Base-by-base conservation (phyloP, 75 land plant genomes). In the Chamaecyparis obtusa region DNA sequence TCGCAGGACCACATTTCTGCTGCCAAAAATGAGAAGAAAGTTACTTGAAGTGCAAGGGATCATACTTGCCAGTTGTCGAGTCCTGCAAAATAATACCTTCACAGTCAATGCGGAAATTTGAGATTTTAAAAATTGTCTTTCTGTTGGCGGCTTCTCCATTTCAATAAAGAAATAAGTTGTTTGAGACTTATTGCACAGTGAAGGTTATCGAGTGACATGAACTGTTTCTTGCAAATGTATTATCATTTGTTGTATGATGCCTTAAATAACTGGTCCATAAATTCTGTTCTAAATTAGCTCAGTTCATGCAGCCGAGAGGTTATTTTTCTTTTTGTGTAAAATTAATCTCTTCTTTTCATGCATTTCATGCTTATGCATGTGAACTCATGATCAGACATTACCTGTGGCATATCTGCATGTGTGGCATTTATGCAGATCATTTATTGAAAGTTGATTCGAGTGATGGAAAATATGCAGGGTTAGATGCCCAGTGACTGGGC, bases 11-110 rank as follows among this genome's bases (percentile, higher is more conserved):
- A 81, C 48, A 81, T 81, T 37, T 81, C 83, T 81, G 83, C 83
- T 41, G 83, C 83, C 83, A 81, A 81, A 81, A 81, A 81, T 81
- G 83, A 43, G 83, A 81, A 81, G 83, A 81, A 81, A 44, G 83
- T 81, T 33, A 81, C 83, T 8, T 81, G 83, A 81, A 72, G 3
- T 8, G 27, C 36, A 33, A 10, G 36, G 76, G 32, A 72, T 8
- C 36, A 64, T 64, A 9, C 2, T 13, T 72, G 76, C 76, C 33
- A 72, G 36, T 9, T 33, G 37, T 72, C 36, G 27, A 72, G 76
- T 30, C 33, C 24, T 64, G 24, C n/a, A 64, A 24, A 64, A 64
- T 64, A 57, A 64, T 64, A 24, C 27, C 9, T 64, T 64, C 69
- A 64, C 69, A 5, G 69, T 64, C 24, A 24, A 57, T 24, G n/a